Evolutionary conservation across 179 eudicot genomes (phyloP), one percentile per base, ranked within the genome.

Genomic region (Beta corolliflora): DNA sequence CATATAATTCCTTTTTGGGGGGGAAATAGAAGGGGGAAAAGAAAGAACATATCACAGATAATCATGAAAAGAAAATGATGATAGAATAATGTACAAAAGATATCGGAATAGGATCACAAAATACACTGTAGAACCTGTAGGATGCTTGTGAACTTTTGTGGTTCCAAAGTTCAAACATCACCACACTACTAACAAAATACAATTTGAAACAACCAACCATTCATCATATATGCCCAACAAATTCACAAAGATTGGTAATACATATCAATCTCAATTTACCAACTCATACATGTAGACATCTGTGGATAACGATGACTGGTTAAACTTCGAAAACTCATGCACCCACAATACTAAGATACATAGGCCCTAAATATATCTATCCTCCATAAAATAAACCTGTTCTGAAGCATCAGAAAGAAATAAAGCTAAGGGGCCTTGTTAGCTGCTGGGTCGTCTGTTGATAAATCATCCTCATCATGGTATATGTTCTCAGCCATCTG

Each of bases 401-500:
- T 46, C 21, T 13, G 3, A 7, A 23, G 44, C 25, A 66, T 46
- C 76, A 65, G 21, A 61, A 25, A 25, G 25, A 25, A 21, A 77
- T 59, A 59, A 79, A 77, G 65, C 74, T 82, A 82, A 56, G 86
- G 75, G 72, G 44, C 84, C 67, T 76, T 81, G 19, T 73, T 76
- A 16, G 76, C 77, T 19, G 80, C 44, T 13, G 89, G 16, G 29
- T 93, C 95, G 19, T 93, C 98, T 75, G 79, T 91, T 16, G 88
- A 91, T 58, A 89, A 59, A 82, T 94, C 98, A 79, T 92, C 97
- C 66, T 92, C 97, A 15, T 93, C 97, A 44, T 94, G 98, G 84
- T 90, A 94, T 81, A 94, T 93, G 82, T 92, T 92, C 82, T 94
- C 97, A 7, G 94, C 97, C 97, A 94, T 92, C 92, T 94, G 97